Evolutionary conservation across 2,329 filamentous ascomycete genomes (phyloP), one percentile per base, ranked within the genome.

Genomic region (Cercospora sp.): DNA sequence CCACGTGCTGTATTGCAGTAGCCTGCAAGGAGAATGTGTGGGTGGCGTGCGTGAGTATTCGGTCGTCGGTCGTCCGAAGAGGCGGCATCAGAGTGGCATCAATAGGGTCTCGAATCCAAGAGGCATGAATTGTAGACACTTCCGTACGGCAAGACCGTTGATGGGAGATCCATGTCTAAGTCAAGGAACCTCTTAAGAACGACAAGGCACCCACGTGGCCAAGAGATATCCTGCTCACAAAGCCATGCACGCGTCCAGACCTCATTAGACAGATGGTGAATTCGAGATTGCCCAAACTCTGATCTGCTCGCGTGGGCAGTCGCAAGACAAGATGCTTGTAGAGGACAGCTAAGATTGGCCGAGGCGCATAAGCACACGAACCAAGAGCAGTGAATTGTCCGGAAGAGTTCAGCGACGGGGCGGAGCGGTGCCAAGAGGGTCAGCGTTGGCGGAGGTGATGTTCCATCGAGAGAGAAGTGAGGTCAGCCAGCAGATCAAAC

Each of bases 161-260:
- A 13, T 36, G 12, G 31, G 31, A 10, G 12, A 4, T 26, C 48
- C 48, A 9, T 53, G 23, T n/a, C 20, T 23, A 53, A 6, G 23
- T 26, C 12, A 1, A 7, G 12, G 48, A 53, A 5, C 28, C 55
- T 59, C 10, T 59, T 12, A 30, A 26, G 26, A 36, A 36, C 18
- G 55, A 59, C 55, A 59, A 36, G 55, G 55, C 23, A 26, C 61
- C 61, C 61, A 64, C 61, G 61, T 64, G 61, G 61, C 48, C 61
- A 48, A 64, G 48, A 39, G 6, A 63, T 55, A 30, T 45, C 5
- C 4, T 18, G 28, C 33, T 31, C 5, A 12, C 16, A 36, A 12
- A 57, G 10, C 26, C 20, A n/a, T 20, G 3, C 30, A 13, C 7
- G 26, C 9, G 36, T 63, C 60, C 60, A 51, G 60, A 28, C 33